Conservation (phyloP, 2,329 filamentous ascomycete genomes). For the Pyrenophora teres region DNA sequence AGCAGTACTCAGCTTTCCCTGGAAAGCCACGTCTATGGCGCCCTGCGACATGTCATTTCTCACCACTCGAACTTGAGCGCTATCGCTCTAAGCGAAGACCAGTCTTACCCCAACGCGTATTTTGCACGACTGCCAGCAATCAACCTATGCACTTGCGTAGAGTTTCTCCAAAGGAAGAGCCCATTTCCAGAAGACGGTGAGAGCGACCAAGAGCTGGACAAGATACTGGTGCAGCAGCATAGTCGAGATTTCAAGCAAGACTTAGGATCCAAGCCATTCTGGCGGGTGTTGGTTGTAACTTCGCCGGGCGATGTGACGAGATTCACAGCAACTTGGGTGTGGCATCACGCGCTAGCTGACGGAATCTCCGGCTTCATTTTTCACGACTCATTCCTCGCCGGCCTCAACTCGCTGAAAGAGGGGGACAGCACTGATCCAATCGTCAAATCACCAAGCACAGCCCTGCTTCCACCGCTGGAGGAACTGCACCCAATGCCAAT, state of each 20-base stretch:
- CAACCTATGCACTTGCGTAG: constrained; percentile 47
- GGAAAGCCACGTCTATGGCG: constrained; percentile 45
- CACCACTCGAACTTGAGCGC: constrained; percentile 52
- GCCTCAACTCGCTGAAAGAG: constrained; percentile 27
- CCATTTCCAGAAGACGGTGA: constrained; percentile 23
- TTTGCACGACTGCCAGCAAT: constrained; percentile 53
- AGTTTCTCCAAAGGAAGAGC: constrained; percentile 34
- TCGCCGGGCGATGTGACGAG: constrained; percentile 5
- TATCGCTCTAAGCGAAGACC: constrained; percentile 48
- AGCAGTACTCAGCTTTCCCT: constrained; percentile 4
- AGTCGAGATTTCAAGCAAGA: constrained; percentile 45
- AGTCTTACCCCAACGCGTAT: constrained; percentile 47
- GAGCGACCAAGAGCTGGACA: constrained; percentile 50
- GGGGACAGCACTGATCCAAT: constrained; percentile 4
- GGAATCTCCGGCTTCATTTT: constrained; percentile 54
- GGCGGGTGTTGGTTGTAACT: constrained; percentile 49
- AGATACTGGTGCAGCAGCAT: constrained; percentile 50
- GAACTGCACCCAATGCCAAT: constrained; percentile 48
- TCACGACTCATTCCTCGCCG: constrained; percentile 50
- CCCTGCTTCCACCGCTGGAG: constrained; percentile 51
- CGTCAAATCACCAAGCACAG: constrained; percentile 14
- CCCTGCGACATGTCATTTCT: constrained; percentile 43
- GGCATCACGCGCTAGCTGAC: constrained; percentile 56
- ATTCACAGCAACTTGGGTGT: constrained; percentile 54
- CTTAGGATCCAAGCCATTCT: constrained; percentile 45